Evolutionary conservation across 2,329 filamentous ascomycete genomes (phyloP).

Genomic region (Cytospora leucostoma): DNA sequence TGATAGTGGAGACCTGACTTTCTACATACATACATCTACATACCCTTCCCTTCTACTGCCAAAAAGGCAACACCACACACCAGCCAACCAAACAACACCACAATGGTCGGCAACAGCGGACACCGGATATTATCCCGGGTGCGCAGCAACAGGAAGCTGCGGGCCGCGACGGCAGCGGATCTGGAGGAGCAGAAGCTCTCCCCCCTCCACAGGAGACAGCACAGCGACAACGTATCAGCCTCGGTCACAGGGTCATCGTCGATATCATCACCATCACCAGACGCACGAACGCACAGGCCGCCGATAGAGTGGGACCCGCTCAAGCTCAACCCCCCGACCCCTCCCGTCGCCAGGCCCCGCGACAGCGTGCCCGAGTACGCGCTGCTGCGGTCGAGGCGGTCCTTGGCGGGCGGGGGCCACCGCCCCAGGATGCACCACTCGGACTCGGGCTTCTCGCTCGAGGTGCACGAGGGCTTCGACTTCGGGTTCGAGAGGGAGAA

Average conservation of each 20-base stretch:
- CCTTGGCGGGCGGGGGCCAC: conserved; percentile 14
- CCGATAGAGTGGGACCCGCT: conserved; percentile 39
- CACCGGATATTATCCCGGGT: conserved; percentile 23
- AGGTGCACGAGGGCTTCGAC: conserved; percentile 39
- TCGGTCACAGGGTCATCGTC: conserved; percentile 7
- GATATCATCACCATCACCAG: background rate
- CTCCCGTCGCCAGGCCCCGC: conserved; percentile 8
- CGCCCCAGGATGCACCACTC: conserved; percentile 25
- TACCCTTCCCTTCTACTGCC: background rate
- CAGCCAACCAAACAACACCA: background rate
- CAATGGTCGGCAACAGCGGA: conserved; percentile 22
- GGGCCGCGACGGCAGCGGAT: conserved; percentile 17
- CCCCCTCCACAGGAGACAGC: conserved; percentile 19
- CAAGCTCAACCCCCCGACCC: conserved; percentile 37
- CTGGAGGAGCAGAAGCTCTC: conserved; percentile 9
- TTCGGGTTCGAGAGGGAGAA: conserved; percentile 35
- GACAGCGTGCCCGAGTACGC: conserved; percentile 18
- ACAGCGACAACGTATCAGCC: conserved; percentile 20
- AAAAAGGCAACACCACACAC: conserved; percentile 6
- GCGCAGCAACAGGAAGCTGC: conserved; percentile 27
- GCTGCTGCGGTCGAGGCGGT: conserved; percentile 18
- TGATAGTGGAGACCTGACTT: conserved; percentile 17
- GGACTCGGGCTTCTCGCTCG: conserved; percentile 29
- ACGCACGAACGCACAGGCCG: conserved; percentile 28
- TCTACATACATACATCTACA: conserved; percentile 1